These are phyloP conservation scores for Punica granatum DNA, from an alignment of 345 rosid genomes.

Conservation along the genomic window DNA sequence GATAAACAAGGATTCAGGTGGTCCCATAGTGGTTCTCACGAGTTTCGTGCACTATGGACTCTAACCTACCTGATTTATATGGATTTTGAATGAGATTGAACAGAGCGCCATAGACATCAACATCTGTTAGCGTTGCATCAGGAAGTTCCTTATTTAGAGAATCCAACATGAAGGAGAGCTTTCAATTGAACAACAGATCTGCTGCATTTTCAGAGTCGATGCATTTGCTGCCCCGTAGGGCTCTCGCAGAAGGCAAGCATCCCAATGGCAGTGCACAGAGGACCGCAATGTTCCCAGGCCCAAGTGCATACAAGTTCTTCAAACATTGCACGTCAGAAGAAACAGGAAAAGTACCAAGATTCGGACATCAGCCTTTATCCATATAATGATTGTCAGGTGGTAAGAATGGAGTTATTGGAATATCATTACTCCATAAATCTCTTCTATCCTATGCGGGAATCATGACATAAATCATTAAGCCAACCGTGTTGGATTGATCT, in stretches of 20 bases:
- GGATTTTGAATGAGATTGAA: conserved; percentile 43
- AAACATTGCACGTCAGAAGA: not conserved
- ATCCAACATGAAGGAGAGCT: conserved; percentile 20
- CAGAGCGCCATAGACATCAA: conserved; percentile 50
- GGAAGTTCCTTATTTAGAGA: conserved; percentile 23
- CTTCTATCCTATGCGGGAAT: too few relatives aligned
- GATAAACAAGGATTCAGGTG: too few relatives aligned
- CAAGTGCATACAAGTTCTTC: conserved; percentile 34
- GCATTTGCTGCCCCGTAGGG: conserved; percentile 23
- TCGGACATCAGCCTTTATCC: not conserved
- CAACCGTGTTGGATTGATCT: too few relatives aligned
- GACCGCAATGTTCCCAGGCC: conserved; percentile 37
- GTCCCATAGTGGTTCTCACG: too few relatives aligned
- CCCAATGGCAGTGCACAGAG: conserved; percentile 46
- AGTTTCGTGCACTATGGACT: too few relatives aligned
- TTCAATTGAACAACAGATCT: conserved; percentile 34
- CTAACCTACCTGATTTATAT: conserved; percentile 37
- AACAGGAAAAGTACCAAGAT: too few relatives aligned
- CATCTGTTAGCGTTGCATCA: conserved; percentile 22
- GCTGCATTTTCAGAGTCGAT: conserved; percentile 24
- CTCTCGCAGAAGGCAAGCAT: conserved; percentile 41
- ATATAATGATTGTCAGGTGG: not conserved
- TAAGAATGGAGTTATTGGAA: too few relatives aligned
- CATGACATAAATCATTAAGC: too few relatives aligned
- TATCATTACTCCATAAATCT: too few relatives aligned